Conservation (phyloP, 2,329 filamentous ascomycete species). For the Xylariaceae sp. region DNA sequence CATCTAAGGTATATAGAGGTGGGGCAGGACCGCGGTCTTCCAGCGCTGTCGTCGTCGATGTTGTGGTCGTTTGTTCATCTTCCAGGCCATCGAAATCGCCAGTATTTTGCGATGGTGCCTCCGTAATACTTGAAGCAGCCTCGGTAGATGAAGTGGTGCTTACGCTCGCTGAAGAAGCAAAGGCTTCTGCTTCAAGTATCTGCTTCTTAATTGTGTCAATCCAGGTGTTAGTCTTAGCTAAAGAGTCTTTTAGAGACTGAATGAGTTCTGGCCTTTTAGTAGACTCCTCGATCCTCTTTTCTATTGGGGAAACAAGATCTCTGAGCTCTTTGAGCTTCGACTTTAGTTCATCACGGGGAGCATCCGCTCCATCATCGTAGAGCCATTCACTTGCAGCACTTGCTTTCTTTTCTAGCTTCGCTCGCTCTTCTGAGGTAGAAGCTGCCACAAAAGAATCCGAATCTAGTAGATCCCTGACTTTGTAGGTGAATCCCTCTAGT, state of each 20-base stretch:
- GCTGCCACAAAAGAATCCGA: constrained; percentile 74
- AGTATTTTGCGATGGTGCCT: constrained; percentile 52
- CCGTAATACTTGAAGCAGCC: constrained; percentile 49
- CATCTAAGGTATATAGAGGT: constrained; percentile 73
- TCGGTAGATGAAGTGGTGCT: constrained; percentile 52
- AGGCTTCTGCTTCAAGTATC: constrained; percentile 70
- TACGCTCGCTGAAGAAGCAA: constrained; percentile 59
- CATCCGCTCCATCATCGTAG: constrained; percentile 81
- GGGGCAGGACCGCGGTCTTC: constrained; percentile 62
- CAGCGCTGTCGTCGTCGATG: constrained; percentile 49
- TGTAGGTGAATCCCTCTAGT: constrained; percentile 93
- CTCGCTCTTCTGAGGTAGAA: constrained; percentile 72
- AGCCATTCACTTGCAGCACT: constrained; percentile 84
- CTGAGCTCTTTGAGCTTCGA: constrained; percentile 78
- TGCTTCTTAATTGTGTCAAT: constrained; percentile 72
- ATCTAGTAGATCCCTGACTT: constrained; percentile 80
- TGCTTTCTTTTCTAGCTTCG: constrained; percentile 70
- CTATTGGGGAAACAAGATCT: constrained; percentile 77
- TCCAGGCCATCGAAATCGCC: constrained; percentile 77
- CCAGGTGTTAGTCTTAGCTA: constrained; percentile 75
- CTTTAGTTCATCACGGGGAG: constrained; percentile 75
- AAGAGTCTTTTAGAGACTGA: constrained; percentile 68
- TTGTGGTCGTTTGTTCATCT: constrained; percentile 61
- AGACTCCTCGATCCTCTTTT: constrained; percentile 76
- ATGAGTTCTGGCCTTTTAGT: constrained; percentile 73